Evolutionary conservation across 2,329 filamentous ascomycete species (phyloP).

Genomic region (Onygenales sp.): DNA sequence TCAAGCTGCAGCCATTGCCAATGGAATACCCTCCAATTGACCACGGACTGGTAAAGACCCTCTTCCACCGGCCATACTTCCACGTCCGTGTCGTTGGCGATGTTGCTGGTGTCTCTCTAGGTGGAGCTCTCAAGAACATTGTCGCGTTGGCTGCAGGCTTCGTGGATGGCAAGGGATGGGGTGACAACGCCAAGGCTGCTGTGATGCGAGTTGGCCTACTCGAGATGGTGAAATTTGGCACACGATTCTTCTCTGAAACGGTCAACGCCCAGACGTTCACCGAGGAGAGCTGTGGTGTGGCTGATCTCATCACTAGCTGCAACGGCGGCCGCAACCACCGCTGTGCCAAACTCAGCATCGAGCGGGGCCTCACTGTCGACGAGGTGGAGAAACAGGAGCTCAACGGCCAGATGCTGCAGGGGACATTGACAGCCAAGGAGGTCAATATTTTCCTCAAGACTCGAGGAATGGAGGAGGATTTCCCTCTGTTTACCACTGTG

Average conservation of each 20-base stretch:
- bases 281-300: conserved; percentile 91
- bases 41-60: conserved; percentile 68
- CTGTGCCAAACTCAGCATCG: conserved; percentile 79
- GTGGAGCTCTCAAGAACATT: conserved; percentile 93
- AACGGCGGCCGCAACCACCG: conserved; percentile 87
- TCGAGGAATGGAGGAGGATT: conserved; percentile 68
- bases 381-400: conserved; percentile 84
- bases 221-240: conserved; percentile 94
- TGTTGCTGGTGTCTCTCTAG: conserved; percentile 92
- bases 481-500: conserved; percentile 87
- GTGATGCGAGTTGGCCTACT: conserved; percentile 93
- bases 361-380: conserved; percentile 67
- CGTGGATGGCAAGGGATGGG: conserved; percentile 91
- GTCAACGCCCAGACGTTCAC: conserved; percentile 81
- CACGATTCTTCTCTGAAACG: conserved; percentile 80
- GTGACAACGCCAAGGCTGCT: conserved; percentile 97
- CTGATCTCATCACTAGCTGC: conserved; percentile 91
- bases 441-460: conserved; percentile 81
- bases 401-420: conserved; percentile 95
- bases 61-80: conserved; percentile 97
- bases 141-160: conserved; percentile 91
- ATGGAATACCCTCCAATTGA: conserved; percentile 76
- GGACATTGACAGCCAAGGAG: conserved; percentile 82
- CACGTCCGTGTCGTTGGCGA: conserved; percentile 89
- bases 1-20: conserved; percentile 66